phyloP scores from a whole-genome alignment of 176 grass and related monocot species.

The Hyparrhenia diplandra region DNA sequence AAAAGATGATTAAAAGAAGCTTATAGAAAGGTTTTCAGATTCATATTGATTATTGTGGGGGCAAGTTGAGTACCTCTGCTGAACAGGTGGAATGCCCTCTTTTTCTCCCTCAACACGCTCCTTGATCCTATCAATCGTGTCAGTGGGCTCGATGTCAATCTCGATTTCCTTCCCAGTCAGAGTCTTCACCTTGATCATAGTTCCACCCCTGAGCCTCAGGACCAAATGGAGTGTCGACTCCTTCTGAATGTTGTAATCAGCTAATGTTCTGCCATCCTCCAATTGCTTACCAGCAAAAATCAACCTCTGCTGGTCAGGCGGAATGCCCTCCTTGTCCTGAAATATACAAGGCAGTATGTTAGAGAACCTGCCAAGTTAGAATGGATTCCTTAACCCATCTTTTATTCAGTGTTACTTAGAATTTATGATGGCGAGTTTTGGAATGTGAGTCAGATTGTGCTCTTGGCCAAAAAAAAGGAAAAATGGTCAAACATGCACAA shows the following conservation, averaged over 20 bases:
- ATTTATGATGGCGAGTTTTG: not conserved
- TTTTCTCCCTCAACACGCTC: slow-evolving; percentile 91
- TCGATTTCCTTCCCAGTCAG: slow-evolving; percentile 84
- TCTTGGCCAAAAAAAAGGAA: not conserved
- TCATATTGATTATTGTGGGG: not conserved
- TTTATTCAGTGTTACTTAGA: not conserved
- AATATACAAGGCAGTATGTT: not conserved
- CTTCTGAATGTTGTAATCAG: slow-evolving; percentile 94
- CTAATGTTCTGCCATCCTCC: slow-evolving; percentile 72
- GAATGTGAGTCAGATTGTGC: not conserved
- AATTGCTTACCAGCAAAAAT: slow-evolving; percentile 86
- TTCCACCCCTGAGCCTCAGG: slow-evolving; percentile 75
- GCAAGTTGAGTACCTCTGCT: slow-evolving; percentile 51
- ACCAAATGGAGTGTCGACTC: slow-evolving; percentile 78
- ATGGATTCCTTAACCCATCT: not conserved
- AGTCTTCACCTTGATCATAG: slow-evolving; percentile 90
- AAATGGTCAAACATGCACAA: not conserved
- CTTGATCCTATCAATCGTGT: slow-evolving; percentile 71
- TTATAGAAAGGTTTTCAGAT: not conserved
- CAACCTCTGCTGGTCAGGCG: slow-evolving; percentile 72
- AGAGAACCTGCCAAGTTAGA: not conserved
- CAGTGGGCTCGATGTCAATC: slow-evolving; percentile 75
- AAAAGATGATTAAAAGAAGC: not conserved
- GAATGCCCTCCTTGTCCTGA: slow-evolving; percentile 85
- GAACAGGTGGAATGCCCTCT: slow-evolving; percentile 82